Conservation (phyloP, 1,284 basidiomycete species). For the Rugiboletus extremiorientalis region DNA sequence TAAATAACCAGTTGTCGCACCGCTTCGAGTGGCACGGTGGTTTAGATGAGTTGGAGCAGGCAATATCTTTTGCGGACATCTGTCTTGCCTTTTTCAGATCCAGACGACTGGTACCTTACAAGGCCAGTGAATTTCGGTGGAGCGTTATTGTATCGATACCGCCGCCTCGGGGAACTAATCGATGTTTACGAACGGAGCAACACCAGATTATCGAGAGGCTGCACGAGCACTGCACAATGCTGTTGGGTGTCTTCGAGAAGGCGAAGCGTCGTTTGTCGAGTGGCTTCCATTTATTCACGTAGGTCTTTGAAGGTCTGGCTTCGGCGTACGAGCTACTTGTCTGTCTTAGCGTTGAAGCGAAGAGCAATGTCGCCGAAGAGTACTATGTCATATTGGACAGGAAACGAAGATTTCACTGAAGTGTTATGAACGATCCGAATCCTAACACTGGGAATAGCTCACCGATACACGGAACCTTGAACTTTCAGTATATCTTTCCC, state of each 20-base stretch:
- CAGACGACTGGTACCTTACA: not conserved
- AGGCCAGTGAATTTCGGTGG: not conserved
- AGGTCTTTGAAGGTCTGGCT: too few species aligned
- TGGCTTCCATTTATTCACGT: too few species aligned
- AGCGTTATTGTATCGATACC: not conserved
- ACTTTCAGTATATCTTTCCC: too few species aligned
- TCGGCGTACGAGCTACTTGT: not conserved
- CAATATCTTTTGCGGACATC: not conserved
- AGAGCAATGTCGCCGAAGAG: too few species aligned
- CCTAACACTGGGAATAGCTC: too few species aligned
- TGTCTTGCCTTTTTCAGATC: not conserved
- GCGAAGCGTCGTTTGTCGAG: too few species aligned
- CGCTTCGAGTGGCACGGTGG: not conserved
- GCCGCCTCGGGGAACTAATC: not conserved
- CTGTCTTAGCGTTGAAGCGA: too few species aligned
- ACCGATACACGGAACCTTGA: too few species aligned
- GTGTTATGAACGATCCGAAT: too few species aligned
- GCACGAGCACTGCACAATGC: not conserved
- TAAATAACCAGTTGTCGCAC: not conserved
- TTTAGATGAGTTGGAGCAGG: not conserved
- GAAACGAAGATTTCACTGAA: too few species aligned
- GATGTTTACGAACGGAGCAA: too few species aligned
- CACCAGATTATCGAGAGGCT: not conserved
- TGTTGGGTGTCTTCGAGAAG: not conserved
- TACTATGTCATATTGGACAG: too few species aligned